These are phyloP conservation scores for Plasmodium falciparum DNA, from an alignment of 169 alveolate genomes.

Conservation along the genomic window DNA sequence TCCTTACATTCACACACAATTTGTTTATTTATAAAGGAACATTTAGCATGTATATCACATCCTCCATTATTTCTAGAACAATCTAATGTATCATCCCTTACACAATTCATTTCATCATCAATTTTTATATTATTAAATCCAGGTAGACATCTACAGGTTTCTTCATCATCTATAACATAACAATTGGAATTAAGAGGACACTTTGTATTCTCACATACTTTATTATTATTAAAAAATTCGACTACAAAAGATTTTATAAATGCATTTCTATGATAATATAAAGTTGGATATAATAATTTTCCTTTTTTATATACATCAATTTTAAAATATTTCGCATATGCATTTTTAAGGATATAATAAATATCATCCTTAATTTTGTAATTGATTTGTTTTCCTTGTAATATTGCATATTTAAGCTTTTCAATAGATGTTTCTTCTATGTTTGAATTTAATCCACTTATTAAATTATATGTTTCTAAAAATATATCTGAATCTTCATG, in stretches of 20 bases:
- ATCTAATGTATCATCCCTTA: conserved; percentile 18
- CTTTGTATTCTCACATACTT: conserved; percentile 28
- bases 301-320: conserved; percentile 16
- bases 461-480: not conserved
- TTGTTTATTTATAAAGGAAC: conserved; percentile 24
- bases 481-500: conserved; percentile 16
- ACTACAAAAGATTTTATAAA: conserved; percentile 10
- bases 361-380: conserved; percentile 54
- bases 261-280: not conserved
- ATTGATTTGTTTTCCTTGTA: conserved; percentile 27
- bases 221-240: conserved; percentile 21
- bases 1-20: conserved; percentile 52
- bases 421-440: conserved; percentile 13
- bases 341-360: conserved; percentile 8
- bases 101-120: conserved; percentile 18
- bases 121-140: conserved; percentile 28
- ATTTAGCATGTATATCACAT: conserved; percentile 45
- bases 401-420: not conserved
- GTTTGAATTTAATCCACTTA: conserved; percentile 12
- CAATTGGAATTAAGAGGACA: conserved; percentile 57
- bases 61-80: conserved; percentile 57
- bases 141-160: conserved; percentile 51
- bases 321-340: conserved; percentile 49
- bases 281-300: conserved; percentile 21
- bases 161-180: conserved; percentile 48